phyloP scores from a whole-genome alignment of 148 eudicot species.

The Spergularia bocconei region DNA sequence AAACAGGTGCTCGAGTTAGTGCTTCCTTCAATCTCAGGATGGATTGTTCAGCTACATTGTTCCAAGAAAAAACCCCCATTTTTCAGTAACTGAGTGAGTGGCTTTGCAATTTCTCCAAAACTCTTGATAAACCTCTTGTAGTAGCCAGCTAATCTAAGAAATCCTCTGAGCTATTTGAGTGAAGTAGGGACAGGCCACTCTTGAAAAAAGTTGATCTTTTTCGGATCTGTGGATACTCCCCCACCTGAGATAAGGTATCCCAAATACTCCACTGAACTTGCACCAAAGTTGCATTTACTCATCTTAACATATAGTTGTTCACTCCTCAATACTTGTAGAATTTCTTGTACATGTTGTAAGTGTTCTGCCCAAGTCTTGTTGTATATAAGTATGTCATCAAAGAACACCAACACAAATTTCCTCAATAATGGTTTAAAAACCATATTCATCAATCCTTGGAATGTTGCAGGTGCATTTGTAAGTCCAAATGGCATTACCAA shows the following conservation, averaged over 20 bases:
- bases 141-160: neutral
- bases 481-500: neutral
- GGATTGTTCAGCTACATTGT: neutral
- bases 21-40: neutral
- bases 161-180: neutral
- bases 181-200: neutral
- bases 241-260: neutral
- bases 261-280: neutral
- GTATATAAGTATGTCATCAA: neutral
- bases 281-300: neutral
- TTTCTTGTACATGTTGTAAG: too few species aligned
- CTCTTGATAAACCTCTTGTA: neutral
- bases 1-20: neutral
- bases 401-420: constrained; percentile 1
- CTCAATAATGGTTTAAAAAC: neutral
- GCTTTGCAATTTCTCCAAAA: neutral
- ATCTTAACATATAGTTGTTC: neutral
- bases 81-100: neutral
- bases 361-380: neutral
- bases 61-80: neutral
- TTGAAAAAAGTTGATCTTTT: neutral
- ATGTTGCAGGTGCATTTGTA: neutral
- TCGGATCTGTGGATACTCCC: neutral
- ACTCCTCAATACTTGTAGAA: neutral
- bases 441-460: neutral